Evolutionary conservation across 495 filamentous ascomycete genomes (phyloP).

Genomic region (Penicillium lividum): DNA sequence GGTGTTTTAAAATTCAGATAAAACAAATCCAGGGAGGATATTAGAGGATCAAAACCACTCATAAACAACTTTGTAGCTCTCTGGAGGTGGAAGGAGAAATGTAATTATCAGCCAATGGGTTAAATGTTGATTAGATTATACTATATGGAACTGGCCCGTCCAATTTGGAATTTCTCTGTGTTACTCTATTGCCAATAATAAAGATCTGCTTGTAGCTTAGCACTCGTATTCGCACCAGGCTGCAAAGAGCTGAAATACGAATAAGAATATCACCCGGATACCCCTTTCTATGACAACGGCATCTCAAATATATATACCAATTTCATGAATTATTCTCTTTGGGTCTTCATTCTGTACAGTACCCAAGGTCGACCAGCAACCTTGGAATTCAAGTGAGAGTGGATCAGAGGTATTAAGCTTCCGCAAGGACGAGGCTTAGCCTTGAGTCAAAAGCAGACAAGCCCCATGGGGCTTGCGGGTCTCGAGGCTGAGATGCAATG

Average conservation of each 20-base stretch:
- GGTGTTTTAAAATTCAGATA: neutral
- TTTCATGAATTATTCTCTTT: neutral
- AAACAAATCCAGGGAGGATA: neutral
- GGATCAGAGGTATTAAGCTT: neutral
- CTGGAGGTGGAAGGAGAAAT: neutral
- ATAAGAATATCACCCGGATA: neutral
- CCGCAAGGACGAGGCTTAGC: neutral
- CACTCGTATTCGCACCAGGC: neutral
- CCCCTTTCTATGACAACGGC: neutral
- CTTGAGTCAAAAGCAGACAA: neutral
- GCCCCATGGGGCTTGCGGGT: neutral
- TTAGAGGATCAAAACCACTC: no score
- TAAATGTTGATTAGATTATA: neutral
- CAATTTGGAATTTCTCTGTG: neutral
- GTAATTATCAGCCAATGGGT: neutral
- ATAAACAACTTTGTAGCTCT: no score
- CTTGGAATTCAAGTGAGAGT: neutral
- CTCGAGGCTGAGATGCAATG: neutral
- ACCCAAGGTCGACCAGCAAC: no score
- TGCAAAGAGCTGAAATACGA: neutral
- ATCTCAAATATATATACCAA: neutral
- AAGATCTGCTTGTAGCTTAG: neutral
- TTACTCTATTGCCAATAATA: neutral
- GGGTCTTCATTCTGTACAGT: neutral
- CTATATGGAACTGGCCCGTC: neutral